Evolutionary conservation across 2,329 filamentous ascomycete genomes (phyloP).

Genomic region (Zelopaecilomyces penicillatus): DNA sequence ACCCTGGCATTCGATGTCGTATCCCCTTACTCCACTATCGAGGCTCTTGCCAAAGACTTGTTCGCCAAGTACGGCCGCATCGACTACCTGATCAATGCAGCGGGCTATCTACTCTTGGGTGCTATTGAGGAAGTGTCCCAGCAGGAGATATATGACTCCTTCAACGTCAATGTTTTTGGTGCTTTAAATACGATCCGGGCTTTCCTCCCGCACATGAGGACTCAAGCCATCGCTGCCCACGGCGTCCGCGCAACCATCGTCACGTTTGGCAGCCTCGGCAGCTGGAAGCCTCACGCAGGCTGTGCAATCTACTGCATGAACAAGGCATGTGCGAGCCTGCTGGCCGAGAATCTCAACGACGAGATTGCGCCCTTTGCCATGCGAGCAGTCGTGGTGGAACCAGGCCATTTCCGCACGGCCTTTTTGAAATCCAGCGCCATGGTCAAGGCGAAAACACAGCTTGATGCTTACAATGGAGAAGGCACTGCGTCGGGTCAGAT

Average conservation of each 20-base stretch:
- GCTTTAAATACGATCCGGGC: slow-evolving; percentile 39
- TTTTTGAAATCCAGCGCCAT: slow-evolving; percentile 32
- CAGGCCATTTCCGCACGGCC: slow-evolving; percentile 43
- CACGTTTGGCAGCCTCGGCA: slow-evolving; percentile 38
- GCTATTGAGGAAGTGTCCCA: slow-evolving; percentile 30
- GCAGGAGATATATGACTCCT: slow-evolving; percentile 28
- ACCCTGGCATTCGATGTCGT: slow-evolving; percentile 40
- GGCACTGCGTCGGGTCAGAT: slow-evolving; percentile 17
- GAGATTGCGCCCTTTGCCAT: slow-evolving; percentile 40
- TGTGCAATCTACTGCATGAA: slow-evolving; percentile 33
- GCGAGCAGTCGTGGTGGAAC: slow-evolving; percentile 33
- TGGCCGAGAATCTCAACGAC: slow-evolving; percentile 33
- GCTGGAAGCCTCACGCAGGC: slow-evolving; percentile 28
- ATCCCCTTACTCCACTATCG: slow-evolving; percentile 25
- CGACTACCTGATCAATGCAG: slow-evolving; percentile 40
- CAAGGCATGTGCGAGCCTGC: slow-evolving; percentile 37
- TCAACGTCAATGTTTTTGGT: slow-evolving; percentile 47
- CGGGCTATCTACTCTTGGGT: slow-evolving; percentile 35
- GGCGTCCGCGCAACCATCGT: slow-evolving; percentile 24
- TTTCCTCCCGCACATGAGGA: slow-evolving; percentile 38
- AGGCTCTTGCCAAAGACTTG: slow-evolving; percentile 23
- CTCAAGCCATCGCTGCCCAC: slow-evolving; percentile 17
- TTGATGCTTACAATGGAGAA: slow-evolving; percentile 23
- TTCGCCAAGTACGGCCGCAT: slow-evolving; percentile 27
- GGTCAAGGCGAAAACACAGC: slow-evolving; percentile 18